These are phyloP conservation scores for Tulasnella sp. DNA, from an alignment of 768 basidiomycete genomes.

Conservation along the genomic window DNA sequence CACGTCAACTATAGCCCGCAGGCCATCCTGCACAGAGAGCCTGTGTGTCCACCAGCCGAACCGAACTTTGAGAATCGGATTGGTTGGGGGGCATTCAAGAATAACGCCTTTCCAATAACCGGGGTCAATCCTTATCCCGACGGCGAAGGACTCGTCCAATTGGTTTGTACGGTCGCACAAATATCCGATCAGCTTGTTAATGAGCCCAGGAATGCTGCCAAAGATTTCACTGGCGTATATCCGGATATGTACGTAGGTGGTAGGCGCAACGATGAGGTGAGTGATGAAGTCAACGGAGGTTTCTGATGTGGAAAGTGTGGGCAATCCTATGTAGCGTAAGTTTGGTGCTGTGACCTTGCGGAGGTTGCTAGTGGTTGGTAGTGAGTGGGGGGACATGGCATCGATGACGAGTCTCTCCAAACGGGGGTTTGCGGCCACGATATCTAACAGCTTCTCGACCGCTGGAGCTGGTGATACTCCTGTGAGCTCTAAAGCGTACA, in stretches of 20 bases:
- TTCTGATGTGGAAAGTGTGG: background rate
- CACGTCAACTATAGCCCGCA: background rate
- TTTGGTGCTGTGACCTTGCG: background rate
- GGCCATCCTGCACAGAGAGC: background rate
- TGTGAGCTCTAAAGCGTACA: background rate
- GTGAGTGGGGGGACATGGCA: background rate
- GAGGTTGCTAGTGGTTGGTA: background rate
- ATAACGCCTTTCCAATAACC: background rate
- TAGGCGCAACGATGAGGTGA: background rate
- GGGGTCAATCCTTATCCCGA: background rate
- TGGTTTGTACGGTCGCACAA: background rate
- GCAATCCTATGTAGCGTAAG: background rate
- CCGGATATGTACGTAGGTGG: background rate
- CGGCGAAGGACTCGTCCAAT: background rate
- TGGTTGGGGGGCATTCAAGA: background rate
- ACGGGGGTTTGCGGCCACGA: background rate
- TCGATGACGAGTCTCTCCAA: background rate
- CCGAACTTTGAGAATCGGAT: background rate
- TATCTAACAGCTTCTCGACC: background rate
- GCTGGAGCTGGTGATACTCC: background rate
- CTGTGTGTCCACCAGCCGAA: background rate
- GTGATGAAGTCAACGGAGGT: background rate
- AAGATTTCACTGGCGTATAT: background rate
- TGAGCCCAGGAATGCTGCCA: background rate
- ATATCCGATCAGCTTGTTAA: background rate